These are phyloP conservation scores for Hanseniaspora occidentalis DNA, from an alignment of 805 yeast genomes.

Conservation along the genomic window DNA sequence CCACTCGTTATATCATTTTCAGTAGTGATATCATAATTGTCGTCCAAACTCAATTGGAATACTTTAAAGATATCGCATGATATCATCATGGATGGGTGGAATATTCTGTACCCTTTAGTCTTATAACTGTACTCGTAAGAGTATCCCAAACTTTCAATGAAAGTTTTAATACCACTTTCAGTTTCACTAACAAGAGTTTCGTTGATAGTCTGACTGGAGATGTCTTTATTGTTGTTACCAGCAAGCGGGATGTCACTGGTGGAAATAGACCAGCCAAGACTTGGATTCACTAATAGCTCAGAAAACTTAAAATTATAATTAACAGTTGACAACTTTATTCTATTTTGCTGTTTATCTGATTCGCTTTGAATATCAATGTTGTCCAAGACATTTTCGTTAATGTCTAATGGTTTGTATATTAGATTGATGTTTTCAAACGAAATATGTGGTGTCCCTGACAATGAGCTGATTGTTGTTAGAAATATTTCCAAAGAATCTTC, in stretches of 20 bases:
- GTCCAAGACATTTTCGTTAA: slow-evolving; percentile 14
- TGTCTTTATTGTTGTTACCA: slow-evolving; percentile 41
- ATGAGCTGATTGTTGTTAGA: slow-evolving; percentile 18
- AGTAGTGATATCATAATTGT: slow-evolving; percentile 12
- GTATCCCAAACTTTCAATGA: slow-evolving; percentile 60
- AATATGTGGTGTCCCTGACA: slow-evolving; percentile 21
- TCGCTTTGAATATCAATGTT: slow-evolving; percentile 6
- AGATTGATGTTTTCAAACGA: slow-evolving; percentile 17
- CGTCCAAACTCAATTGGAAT: slow-evolving; percentile 38
- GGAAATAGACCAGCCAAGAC: slow-evolving; percentile 43
- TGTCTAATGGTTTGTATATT: slow-evolving; percentile 20
- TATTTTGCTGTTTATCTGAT: slow-evolving; percentile 14
- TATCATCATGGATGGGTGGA: slow-evolving; percentile 29
- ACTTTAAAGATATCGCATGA: slow-evolving; percentile 35
- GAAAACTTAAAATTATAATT: too few relatives aligned
- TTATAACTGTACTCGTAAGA: slow-evolving; percentile 48
- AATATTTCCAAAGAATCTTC: slow-evolving; percentile 19
- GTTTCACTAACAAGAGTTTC: slow-evolving; percentile 27
- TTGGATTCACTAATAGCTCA: too few relatives aligned
- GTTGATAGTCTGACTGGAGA: slow-evolving; percentile 41
- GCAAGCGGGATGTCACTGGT: slow-evolving; percentile 67
- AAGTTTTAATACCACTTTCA: slow-evolving; percentile 15
- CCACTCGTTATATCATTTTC: slow-evolving; percentile 41
- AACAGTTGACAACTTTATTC: slow-evolving; percentile 16
- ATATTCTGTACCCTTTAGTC: slow-evolving; percentile 48